Evolutionary conservation across 2,329 filamentous ascomycete species (phyloP), one percentile per base, ranked within the genome.

Genomic region (Onygenales sp.): DNA sequence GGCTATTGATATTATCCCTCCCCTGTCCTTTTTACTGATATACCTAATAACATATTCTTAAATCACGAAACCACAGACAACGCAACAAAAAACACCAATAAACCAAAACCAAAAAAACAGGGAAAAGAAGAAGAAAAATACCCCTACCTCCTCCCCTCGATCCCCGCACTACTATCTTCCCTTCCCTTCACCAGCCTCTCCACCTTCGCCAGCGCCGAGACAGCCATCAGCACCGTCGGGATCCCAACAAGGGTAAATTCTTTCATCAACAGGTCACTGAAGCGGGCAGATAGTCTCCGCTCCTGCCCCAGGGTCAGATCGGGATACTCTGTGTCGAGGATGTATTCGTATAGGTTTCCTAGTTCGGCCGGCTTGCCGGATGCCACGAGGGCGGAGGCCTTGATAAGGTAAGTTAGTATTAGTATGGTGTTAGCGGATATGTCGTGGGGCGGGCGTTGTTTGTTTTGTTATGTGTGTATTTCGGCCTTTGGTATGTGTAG

Each of bases 181-280:
- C 55, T 54, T n/a, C 56, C 48, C 17, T 52, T 56, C 11, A 61
- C 57, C 7, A 56, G 53, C 47, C 52, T 48, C 56, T 67, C 65
- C 14, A 53, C 56, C 43, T 62, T 61, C 1, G 64, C 65, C 6
- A 67, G 53, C 2, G 63, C 61, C 7, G 62, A 63, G 14, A 68
- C 44, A 2, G 62, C 66, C 17, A 57, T 59, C 9, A 68, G 54
- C 9, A 67, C 59, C 14, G 59, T 61, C n/a, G 65, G 64, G 33
- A 67, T 65, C 7, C 66, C 66, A 17, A 64, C 58, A 13, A 68
- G 54, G 7, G 63, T 65, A 57, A 66, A 61, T 52, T 63, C 62
- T 52, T 68, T 68, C 56, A 67, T 59, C 2, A 67, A 58, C 2
- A 66, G 42, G 48, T 67, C 66, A 3, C 65, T 58, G 13, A 68